These are phyloP conservation scores for Helicostylum pulchrum DNA, from an alignment of 192 early-diverging fungal genomes.

Conservation along the genomic window DNA sequence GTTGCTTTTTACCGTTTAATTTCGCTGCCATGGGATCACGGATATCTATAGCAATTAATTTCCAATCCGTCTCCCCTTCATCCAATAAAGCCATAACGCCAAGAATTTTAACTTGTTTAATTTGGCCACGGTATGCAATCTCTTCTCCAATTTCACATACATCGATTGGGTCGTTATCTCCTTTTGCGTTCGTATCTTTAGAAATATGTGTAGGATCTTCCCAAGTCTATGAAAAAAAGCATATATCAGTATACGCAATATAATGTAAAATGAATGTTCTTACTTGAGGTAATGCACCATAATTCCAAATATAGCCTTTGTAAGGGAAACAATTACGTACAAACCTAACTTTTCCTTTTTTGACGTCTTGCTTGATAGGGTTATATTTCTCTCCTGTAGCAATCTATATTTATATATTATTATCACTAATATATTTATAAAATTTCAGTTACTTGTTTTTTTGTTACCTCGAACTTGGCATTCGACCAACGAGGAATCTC, in stretches of 20 bases:
- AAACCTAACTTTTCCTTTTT: conserved; percentile 98
- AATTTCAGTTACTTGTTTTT: background rate
- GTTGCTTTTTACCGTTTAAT: conserved; percentile 64
- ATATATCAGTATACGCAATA: background rate
- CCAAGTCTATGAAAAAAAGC: conserved; percentile 70
- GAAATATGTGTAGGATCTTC: conserved; percentile 89
- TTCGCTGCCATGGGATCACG: conserved; percentile 95
- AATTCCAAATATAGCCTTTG: conserved; percentile 99
- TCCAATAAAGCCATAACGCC: conserved; percentile 98
- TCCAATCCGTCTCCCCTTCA: conserved; percentile 99
- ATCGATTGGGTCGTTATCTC: conserved; percentile 98
- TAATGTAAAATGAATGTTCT: background rate
- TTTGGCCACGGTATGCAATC: conserved; percentile 85
- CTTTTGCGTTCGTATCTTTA: conserved; percentile 90
- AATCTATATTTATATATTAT: conserved; percentile 52
- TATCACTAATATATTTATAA: background rate
- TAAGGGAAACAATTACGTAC: conserved; percentile 99
- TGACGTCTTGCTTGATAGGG: conserved; percentile 98
- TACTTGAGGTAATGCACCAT: conserved; percentile 95
- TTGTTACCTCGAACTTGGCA: conserved; percentile 86
- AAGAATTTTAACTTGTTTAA: conserved; percentile 99
- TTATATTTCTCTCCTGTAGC: conserved; percentile 94
- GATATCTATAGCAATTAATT: conserved; percentile 95
- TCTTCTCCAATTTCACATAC: conserved; percentile 98
- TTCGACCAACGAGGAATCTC: conserved; percentile 99